These are phyloP conservation scores for Populus hybrid DNA, from an alignment of 441 rosid genomes.

Conservation along the genomic window DNA sequence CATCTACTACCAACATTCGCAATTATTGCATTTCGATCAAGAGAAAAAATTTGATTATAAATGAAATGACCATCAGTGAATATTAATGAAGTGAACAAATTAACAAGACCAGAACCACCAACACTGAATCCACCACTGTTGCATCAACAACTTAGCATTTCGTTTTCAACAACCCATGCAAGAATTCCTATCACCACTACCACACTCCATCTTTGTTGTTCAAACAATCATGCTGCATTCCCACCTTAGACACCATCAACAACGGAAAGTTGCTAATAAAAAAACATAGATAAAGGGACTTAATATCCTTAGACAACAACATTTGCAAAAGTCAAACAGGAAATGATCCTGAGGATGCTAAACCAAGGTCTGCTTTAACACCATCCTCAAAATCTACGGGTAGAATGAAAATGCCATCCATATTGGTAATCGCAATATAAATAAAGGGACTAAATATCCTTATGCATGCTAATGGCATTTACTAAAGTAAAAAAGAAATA, in stretches of 20 bases:
- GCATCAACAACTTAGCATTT: background rate
- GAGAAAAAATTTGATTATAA: background rate
- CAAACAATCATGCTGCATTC: background rate
- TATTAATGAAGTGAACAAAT: background rate
- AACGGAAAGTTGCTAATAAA: background rate
- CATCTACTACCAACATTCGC: background rate
- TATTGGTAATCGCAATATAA: background rate
- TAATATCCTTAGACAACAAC: background rate
- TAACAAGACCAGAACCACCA: background rate
- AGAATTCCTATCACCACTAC: background rate
- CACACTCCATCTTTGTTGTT: background rate
- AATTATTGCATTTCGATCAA: background rate
- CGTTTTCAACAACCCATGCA: background rate
- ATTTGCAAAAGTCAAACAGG: background rate
- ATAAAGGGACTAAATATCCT: background rate
- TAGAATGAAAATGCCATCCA: background rate
- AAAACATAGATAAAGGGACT: background rate
- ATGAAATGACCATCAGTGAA: background rate
- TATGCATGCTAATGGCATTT: background rate
- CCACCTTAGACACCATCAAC: background rate
- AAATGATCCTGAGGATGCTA: background rate
- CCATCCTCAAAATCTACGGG: background rate
- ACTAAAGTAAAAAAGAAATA: background rate
- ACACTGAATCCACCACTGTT: background rate
- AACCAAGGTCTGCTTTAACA: background rate